A percentile compares a stretch with the other conserved stretches of the same genome.
Conservation (phyloP, 306 rosid species). For the Inga laurina region DNA sequence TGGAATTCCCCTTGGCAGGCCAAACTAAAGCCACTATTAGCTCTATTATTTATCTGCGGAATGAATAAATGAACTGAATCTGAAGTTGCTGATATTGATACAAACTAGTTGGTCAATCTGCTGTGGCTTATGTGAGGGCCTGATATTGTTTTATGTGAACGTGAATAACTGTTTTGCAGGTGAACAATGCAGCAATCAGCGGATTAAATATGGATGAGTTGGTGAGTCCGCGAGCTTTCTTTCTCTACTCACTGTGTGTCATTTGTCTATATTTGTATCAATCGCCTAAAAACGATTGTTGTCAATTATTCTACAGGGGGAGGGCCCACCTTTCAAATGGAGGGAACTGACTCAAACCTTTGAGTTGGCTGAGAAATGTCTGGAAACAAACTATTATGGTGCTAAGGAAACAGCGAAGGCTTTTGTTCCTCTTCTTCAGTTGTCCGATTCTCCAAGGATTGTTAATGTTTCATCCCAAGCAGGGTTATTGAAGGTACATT, state of each 20-base stretch:
- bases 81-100: not conserved
- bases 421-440: slow-evolving; percentile 41
- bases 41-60: not conserved
- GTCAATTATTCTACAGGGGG: not conserved
- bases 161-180: slow-evolving; percentile 17
- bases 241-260: not conserved
- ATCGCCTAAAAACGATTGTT: not conserved
- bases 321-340: not conserved
- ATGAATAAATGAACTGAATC: not conserved
- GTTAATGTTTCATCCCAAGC: slow-evolving; percentile 39
- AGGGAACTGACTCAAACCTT: not conserved
- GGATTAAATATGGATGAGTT: slow-evolving; percentile 1
- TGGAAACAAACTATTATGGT: slow-evolving; percentile 43
- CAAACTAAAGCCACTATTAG: not conserved
- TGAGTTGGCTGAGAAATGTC: slow-evolving; percentile 37
- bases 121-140: not conserved
- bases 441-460: slow-evolving; percentile 44
- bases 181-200: slow-evolving; percentile 13
- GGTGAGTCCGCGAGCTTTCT: not conserved
- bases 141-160: not conserved
- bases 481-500: slow-evolving; percentile 38
- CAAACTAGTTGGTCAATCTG: not conserved
- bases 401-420: slow-evolving; percentile 39
- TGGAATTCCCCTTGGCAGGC: not conserved
- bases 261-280: not conserved